Evolutionary conservation across 192 early-diverging fungal species (phyloP).

Genomic region (Ambispora gerdemannii): DNA sequence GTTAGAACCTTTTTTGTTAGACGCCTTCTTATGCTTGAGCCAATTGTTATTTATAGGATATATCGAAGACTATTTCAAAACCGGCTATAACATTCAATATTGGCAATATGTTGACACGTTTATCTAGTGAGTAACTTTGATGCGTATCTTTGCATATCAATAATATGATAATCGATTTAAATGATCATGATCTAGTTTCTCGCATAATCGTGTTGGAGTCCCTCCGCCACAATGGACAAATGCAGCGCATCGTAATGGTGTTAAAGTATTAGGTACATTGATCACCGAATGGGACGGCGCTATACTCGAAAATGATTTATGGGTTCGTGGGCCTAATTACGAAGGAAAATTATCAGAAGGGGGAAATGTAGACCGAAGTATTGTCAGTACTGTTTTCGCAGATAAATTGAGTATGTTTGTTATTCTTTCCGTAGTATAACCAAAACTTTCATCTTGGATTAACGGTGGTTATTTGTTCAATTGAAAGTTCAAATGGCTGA

Average conservation of each 20-base stretch:
- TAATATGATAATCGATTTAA: background rate
- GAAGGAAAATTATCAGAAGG: background rate
- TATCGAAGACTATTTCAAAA: conserved; percentile 45
- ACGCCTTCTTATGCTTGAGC: too few relatives aligned
- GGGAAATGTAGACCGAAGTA: conserved; percentile 34
- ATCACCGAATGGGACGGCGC: conserved; percentile 57
- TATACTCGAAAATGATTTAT: conserved; percentile 48
- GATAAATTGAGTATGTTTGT: conserved; percentile 55
- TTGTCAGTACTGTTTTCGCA: conserved; percentile 51
- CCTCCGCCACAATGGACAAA: conserved; percentile 64
- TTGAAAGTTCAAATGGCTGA: conserved; percentile 51
- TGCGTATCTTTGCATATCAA: background rate
- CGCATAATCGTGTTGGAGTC: conserved; percentile 54
- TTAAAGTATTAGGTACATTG: conserved; percentile 55
- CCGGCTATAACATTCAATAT: conserved; percentile 55
- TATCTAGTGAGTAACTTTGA: conserved; percentile 46
- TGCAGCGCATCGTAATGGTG: conserved; percentile 60
- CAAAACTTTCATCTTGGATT: too few relatives aligned
- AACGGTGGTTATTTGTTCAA: too few relatives aligned
- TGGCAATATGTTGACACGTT: conserved; percentile 63
- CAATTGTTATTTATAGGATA: conserved; percentile 39
- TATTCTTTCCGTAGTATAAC: too few relatives aligned
- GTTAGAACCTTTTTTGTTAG: background rate
- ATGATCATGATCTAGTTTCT: conserved; percentile 41
- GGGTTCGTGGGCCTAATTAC: conserved; percentile 51